These are phyloP conservation scores for Debaryomyces tyrocola DNA, from an alignment of 805 yeast genomes.

Conservation along the genomic window DNA sequence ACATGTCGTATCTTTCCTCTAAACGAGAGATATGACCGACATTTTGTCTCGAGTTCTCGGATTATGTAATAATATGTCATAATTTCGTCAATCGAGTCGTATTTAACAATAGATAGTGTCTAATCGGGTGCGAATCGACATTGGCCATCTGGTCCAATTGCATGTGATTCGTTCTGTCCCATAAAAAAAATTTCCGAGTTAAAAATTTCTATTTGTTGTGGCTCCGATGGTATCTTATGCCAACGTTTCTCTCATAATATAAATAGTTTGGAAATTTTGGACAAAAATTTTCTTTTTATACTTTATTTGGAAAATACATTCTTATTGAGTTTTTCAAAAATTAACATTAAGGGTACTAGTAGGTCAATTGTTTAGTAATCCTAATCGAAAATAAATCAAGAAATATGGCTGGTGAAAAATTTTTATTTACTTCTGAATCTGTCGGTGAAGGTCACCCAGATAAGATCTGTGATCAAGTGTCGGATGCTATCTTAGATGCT, in stretches of 20 bases:
- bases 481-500: constrained; percentile 97
- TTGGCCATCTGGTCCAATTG: no score
- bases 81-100: no score
- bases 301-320: not conserved
- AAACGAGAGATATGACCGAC: no score
- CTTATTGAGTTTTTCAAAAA: not conserved
- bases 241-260: not conserved
- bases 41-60: no score
- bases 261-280: not conserved
- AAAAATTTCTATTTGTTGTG: not conserved
- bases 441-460: constrained; percentile 96
- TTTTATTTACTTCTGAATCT: constrained; percentile 80
- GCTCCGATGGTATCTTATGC: not conserved
- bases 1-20: no score
- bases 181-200: not conserved
- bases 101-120: no score
- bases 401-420: constrained; percentile 31
- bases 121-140: no score
- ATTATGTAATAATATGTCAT: no score
- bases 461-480: constrained; percentile 97
- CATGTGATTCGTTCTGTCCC: not conserved
- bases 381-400: not conserved
- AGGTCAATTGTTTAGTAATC: not conserved
- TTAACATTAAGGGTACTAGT: not conserved
- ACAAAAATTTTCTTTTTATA: not conserved